phyloP scores from a whole-genome alignment of 2,329 filamentous ascomycete genomes.

The Penicillium olsonii region DNA sequence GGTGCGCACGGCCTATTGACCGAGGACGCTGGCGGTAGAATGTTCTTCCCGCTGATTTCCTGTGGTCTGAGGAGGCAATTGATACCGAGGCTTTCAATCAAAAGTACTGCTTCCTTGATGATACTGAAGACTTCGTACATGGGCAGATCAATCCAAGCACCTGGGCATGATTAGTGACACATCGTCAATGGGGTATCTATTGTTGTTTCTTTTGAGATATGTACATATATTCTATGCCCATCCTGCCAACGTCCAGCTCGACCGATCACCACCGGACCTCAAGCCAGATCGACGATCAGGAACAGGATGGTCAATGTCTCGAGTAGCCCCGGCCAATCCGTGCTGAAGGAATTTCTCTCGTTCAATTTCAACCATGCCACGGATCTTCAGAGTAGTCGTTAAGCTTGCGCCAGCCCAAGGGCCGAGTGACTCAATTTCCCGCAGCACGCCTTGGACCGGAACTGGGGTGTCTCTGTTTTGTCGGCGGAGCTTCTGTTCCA shows the following conservation, averaged over 20 bases:
- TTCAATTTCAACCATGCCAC: slow-evolving; percentile 64
- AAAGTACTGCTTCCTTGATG: no score
- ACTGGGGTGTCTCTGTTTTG: slow-evolving; percentile 38
- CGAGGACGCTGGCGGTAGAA: no score
- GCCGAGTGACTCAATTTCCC: slow-evolving; percentile 62
- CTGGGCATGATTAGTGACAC: slow-evolving; percentile 45
- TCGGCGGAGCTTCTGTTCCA: slow-evolving; percentile 41
- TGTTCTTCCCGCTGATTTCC: no score
- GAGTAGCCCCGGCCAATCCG: slow-evolving; percentile 49
- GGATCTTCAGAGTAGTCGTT: slow-evolving; percentile 59
- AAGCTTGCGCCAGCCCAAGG: slow-evolving; percentile 67
- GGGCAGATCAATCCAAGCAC: not conserved
- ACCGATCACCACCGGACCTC: slow-evolving; percentile 45
- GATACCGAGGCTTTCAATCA: no score
- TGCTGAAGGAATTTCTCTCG: slow-evolving; percentile 61
- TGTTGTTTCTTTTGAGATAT: slow-evolving; percentile 8
- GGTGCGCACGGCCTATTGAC: no score
- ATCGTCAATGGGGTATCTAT: slow-evolving; percentile 54
- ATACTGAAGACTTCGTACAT: no score
- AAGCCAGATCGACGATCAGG: slow-evolving; percentile 43
- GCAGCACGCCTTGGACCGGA: slow-evolving; percentile 41
- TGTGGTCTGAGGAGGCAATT: no score
- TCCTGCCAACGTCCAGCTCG: slow-evolving; percentile 52
- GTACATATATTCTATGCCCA: slow-evolving; percentile 41
- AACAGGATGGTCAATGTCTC: slow-evolving; percentile 41